Conservation (phyloP, 1,284 basidiomycete species). For the Ustilago hordei region DNA sequence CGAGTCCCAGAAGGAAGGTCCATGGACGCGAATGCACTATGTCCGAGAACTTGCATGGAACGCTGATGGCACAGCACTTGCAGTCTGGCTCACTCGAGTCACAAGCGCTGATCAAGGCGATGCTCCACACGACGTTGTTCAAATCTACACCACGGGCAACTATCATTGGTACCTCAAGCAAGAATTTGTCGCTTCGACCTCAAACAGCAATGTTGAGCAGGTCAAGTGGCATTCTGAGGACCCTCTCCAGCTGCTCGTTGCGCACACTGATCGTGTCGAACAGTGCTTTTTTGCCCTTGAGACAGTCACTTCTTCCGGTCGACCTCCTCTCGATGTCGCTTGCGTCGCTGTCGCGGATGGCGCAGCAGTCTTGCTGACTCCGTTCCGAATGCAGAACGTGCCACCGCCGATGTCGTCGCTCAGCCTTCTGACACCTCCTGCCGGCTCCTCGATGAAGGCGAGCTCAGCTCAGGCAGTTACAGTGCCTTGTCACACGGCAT, state of each 20-base stretch:
- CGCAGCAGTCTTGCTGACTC: constrained; percentile 83
- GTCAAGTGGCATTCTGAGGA: constrained; percentile 91
- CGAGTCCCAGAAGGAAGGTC: constrained; percentile 19
- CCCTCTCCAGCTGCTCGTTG: constrained; percentile 77
- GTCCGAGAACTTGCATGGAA: constrained; percentile 88
- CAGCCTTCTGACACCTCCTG: constrained; percentile 72
- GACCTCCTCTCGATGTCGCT: constrained; percentile 82
- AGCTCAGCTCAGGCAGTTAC: constrained; percentile 22
- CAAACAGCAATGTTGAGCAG: constrained; percentile 68
- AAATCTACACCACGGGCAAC: constrained; percentile 94
- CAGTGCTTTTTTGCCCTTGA: constrained; percentile 80
- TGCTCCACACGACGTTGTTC: constrained; percentile 72
- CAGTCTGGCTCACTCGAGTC: constrained; percentile 78
- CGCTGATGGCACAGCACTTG: constrained; percentile 85
- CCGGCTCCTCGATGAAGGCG: constrained; percentile 16
- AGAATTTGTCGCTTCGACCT: constrained; percentile 40
- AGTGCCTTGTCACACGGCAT: constrained; percentile 71
- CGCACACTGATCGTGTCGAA: constrained; percentile 74
- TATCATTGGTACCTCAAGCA: constrained; percentile 83
- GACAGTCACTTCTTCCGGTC: constrained; percentile 76
- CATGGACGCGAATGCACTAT: constrained; percentile 70
- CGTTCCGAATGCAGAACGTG: constrained; percentile 91
- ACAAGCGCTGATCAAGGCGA: constrained; percentile 3
- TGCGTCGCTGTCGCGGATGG: constrained; percentile 93
- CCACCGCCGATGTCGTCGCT: constrained; percentile 94